Conservation (phyloP, 1,139 yeast species). For the Blastobotrys proliferans region DNA sequence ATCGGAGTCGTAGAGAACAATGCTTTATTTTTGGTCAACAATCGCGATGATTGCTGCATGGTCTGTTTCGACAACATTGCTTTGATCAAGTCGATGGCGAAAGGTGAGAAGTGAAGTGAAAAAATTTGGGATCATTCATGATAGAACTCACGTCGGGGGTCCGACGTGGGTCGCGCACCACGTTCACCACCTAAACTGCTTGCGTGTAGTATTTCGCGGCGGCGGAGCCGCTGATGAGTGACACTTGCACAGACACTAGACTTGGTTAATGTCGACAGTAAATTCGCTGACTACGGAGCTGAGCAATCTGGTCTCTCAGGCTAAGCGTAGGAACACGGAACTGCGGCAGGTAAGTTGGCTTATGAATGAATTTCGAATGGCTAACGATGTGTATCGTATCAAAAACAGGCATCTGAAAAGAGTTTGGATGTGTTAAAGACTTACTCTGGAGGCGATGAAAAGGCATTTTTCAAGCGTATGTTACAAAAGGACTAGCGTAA, state of each 20-base stretch:
- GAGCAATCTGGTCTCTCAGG: slow-evolving; percentile 56
- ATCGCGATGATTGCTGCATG: slow-evolving; percentile 5
- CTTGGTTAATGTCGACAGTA: slow-evolving; percentile 23
- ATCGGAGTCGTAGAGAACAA: slow-evolving; percentile 5
- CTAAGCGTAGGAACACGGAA: slow-evolving; percentile 65
- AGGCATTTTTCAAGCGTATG: slow-evolving; percentile 32
- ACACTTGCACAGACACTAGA: background rate
- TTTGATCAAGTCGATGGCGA: background rate
- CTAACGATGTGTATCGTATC: slow-evolving; percentile 2
- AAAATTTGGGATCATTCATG: no score
- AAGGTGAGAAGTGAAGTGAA: background rate
- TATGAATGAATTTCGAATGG: background rate
- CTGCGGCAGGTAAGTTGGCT: slow-evolving; percentile 43
- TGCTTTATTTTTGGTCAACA: slow-evolving; percentile 1
- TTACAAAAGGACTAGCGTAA: background rate
- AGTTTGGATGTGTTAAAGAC: slow-evolving; percentile 50
- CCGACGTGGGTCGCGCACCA: background rate
- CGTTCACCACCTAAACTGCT: no score
- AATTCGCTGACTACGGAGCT: slow-evolving; percentile 46
- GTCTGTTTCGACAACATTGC: slow-evolving; percentile 5
- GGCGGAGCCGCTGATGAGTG: no score
- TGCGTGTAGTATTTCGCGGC: no score
- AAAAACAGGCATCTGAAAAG: slow-evolving; percentile 53
- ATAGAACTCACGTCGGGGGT: no score
- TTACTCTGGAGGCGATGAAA: slow-evolving; percentile 30